Conservation (phyloP, 2,329 filamentous ascomycete species). For the Lomentospora prolificans region DNA sequence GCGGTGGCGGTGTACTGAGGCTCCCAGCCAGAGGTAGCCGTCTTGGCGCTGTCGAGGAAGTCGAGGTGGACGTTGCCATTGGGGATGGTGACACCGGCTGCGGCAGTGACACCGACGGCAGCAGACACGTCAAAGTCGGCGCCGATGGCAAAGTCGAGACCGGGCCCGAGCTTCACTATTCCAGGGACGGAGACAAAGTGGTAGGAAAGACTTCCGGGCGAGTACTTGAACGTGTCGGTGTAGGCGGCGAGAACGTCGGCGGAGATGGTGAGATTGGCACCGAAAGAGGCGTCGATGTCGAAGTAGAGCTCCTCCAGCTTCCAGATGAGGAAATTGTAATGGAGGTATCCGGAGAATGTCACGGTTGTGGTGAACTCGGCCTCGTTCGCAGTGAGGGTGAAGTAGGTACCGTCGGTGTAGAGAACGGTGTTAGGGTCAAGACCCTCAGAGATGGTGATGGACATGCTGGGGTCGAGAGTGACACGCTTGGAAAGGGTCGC, state of each 20-base stretch:
- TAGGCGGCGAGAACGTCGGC: slow-evolving; percentile 24
- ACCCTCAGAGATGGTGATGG: slow-evolving; percentile 13
- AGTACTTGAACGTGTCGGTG: slow-evolving; percentile 23
- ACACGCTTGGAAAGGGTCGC: slow-evolving; percentile 16
- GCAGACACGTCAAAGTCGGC: slow-evolving; percentile 24
- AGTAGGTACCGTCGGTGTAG: slow-evolving; percentile 16
- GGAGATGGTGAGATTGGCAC: slow-evolving; percentile 24
- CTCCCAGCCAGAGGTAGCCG: slow-evolving; percentile 23
- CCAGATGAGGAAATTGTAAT: slow-evolving; percentile 26
- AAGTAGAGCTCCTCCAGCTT: slow-evolving; percentile 27
- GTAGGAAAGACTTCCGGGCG: slow-evolving; percentile 25
- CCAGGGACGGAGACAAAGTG: slow-evolving; percentile 28
- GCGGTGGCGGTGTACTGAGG: slow-evolving; percentile 24
- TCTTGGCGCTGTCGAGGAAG: slow-evolving; percentile 20
- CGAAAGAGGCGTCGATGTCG: slow-evolving; percentile 29
- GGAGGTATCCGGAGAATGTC: slow-evolving; percentile 31
- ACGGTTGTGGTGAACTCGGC: slow-evolving; percentile 24
- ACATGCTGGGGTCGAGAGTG: slow-evolving; percentile 17
- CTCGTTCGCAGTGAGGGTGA: slow-evolving; percentile 24
- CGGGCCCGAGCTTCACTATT: slow-evolving; percentile 27
- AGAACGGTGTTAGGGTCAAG: slow-evolving; percentile 19
- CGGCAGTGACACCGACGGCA: slow-evolving; percentile 21
- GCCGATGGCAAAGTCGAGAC: slow-evolving; percentile 26
- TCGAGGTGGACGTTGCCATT: slow-evolving; percentile 29
- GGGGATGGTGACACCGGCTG: slow-evolving; percentile 21